Base-by-base conservation (phyloP, 1,139 yeast genomes). In the Cylindricascospora bacillispora region DNA sequence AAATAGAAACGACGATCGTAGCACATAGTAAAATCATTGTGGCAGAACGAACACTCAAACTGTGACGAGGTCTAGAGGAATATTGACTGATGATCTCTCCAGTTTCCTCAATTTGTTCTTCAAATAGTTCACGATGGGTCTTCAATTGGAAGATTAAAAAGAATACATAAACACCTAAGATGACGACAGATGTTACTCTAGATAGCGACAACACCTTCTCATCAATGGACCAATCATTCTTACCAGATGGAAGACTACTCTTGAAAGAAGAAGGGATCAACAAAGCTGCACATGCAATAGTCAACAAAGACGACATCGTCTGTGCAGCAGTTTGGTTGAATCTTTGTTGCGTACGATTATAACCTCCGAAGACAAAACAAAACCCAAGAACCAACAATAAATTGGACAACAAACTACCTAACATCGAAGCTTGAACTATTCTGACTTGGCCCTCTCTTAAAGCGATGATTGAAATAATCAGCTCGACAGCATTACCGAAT, bases 271-370 rank as follows among this genome's bases (percentile, higher is more conserved):
- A 97, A 3, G 98, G 98, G 36, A 89, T 75, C 48, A 89, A 59
- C 44, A 89, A 65, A 1, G 95, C 85, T 21, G 89, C 78, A 26
- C 92, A 78, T 1, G 95, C 83, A 38, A 89, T 72, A 1, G 93
- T 93, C 75, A 89, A 71, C 43, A 89, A 65, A 3, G 95, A 82
- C 18, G 89, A 74, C 95, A 92, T 89, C 13, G 97, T 85, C 52
- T 89, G 97, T 5, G 98, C 98, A 7, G 86, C 95, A 0, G 97
- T 86, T 56, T 79, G 93, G 62, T 86, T 86, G 60, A 92, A 89
- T 3, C 69, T 68, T 56, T 89, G 98, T 54, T 81, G 93, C 26
- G 76, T 67, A 37, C 92, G 70, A 42, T 81, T 78, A 51, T 76
- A 66, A 11, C 98, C 98, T 33, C 98, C 98, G 29, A 85, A 89